Conservation (phyloP, 805 yeast species). For the Saccharomycopsis selenospora region DNA sequence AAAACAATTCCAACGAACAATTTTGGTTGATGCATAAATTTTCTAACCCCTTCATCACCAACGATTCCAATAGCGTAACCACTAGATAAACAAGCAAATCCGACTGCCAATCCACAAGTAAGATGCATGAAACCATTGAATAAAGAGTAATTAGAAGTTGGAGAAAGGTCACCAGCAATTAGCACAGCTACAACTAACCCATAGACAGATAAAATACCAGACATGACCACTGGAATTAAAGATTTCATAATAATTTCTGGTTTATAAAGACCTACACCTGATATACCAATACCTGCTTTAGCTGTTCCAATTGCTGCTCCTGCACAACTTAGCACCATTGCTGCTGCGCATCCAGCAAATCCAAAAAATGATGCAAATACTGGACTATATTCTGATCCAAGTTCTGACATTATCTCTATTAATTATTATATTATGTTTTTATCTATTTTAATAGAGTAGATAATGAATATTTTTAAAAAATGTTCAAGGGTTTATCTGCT, state of each 20-base stretch:
- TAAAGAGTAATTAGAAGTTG: slow-evolving; percentile 70
- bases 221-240: slow-evolving; percentile 94
- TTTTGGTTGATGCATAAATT: slow-evolving; percentile 80
- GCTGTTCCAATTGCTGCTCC: slow-evolving; percentile 99
- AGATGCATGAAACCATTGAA: slow-evolving; percentile 98
- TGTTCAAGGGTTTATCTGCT: too few relatives aligned
- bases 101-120: slow-evolving; percentile 93
- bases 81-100: slow-evolving; percentile 91
- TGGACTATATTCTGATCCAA: background rate
- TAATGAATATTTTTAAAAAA: too few relatives aligned
- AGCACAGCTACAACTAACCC: slow-evolving; percentile 95
- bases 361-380: background rate
- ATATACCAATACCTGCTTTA: slow-evolving; percentile 94
- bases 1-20: slow-evolving; percentile 95
- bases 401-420: background rate
- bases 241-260: slow-evolving; percentile 97
- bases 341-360: slow-evolving; percentile 60
- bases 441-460: too few relatives aligned
- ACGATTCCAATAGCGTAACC: slow-evolving; percentile 96
- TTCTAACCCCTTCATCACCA: slow-evolving; percentile 90
- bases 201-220: slow-evolving; percentile 94
- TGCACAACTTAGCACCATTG: slow-evolving; percentile 85
- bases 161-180: slow-evolving; percentile 85
- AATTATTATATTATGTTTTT: too few relatives aligned
- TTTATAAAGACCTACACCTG: slow-evolving; percentile 96